These are phyloP conservation scores for Mollisiaceae sp. DNA, from an alignment of 2,329 filamentous ascomycete genomes.

Conservation along the genomic window DNA sequence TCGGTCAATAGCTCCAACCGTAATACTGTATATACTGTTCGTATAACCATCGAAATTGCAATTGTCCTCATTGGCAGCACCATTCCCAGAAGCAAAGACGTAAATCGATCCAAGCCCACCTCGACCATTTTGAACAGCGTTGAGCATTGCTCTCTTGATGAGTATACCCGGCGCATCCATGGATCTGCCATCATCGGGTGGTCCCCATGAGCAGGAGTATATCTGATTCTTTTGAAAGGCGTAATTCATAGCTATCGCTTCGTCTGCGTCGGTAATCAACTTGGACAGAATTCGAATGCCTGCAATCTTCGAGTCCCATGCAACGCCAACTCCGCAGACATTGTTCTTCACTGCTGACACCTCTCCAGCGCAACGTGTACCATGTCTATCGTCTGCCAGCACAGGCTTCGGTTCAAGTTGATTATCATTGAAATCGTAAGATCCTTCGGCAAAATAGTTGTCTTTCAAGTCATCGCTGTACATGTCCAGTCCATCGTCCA, in stretches of 20 bases:
- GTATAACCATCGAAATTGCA: constrained; percentile 99
- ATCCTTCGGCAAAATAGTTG: constrained; percentile 93
- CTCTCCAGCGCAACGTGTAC: constrained; percentile 93
- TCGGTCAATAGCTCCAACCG: constrained; percentile 89
- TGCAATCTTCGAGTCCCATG: constrained; percentile 88
- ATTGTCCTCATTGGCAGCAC: constrained; percentile 85
- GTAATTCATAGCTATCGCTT: constrained; percentile 92
- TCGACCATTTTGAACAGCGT: constrained; percentile 87
- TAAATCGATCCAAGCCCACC: constrained; percentile 86
- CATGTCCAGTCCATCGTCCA: constrained; percentile 97
- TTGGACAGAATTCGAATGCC: constrained; percentile 93
- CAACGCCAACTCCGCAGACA: constrained; percentile 93
- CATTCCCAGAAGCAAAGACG: constrained; percentile 96
- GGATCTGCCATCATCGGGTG: constrained; percentile 87
- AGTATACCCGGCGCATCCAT: constrained; percentile 94
- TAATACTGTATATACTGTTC: constrained; percentile 99
- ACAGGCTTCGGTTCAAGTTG: constrained; percentile 77
- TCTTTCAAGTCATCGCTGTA: constrained; percentile 88
- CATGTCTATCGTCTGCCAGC: constrained; percentile 86
- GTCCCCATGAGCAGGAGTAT: constrained; percentile 98
- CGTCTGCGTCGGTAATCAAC: constrained; percentile 88
- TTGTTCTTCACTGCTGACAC: constrained; percentile 91
- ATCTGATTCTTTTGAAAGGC: constrained; percentile 91
- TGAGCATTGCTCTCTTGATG: constrained; percentile 88
- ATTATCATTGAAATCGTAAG: constrained; percentile 95